A percentile compares a stretch with the other conserved stretches of the same genome.
Conservation (phyloP, 345 rosid genomes). For the Linum usitatissimum region DNA sequence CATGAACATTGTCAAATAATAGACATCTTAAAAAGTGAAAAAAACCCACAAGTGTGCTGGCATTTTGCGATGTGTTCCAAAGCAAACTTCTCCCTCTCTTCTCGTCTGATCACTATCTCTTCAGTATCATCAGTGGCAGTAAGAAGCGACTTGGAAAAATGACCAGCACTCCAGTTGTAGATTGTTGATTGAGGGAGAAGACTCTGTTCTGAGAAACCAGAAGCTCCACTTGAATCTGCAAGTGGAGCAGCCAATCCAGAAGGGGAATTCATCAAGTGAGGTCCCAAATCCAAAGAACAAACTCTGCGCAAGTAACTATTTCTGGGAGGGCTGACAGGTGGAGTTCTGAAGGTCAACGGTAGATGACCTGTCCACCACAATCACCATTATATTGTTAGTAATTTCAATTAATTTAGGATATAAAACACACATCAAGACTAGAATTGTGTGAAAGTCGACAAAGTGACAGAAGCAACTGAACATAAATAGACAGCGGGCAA, state of each 20-base stretch:
- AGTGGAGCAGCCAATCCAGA: slow-evolving; percentile 94
- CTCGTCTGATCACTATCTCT: slow-evolving; percentile 66
- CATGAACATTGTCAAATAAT: slow-evolving; percentile 5
- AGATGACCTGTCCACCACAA: slow-evolving; percentile 50
- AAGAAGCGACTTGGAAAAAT: slow-evolving; percentile 93
- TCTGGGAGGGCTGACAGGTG: slow-evolving; percentile 97
- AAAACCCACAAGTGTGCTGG: slow-evolving; percentile 61
- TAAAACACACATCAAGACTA: neutral
- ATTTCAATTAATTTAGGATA: neutral
- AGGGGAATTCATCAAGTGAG: slow-evolving; percentile 64
- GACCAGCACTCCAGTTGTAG: slow-evolving; percentile 92
- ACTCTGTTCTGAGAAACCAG: slow-evolving; percentile 55
- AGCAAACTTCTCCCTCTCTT: slow-evolving; percentile 77
- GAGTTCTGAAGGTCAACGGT: slow-evolving; percentile 84
- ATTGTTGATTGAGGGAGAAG: slow-evolving; percentile 88
- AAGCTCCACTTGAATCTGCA: slow-evolving; percentile 42
- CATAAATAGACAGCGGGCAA: neutral
- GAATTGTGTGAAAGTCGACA: neutral
- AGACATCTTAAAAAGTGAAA: neutral
- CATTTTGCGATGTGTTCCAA: slow-evolving; percentile 78
- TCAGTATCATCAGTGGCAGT: slow-evolving; percentile 67
- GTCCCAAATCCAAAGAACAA: slow-evolving; percentile 87
- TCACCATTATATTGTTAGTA: slow-evolving; percentile 1
- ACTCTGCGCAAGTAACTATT: slow-evolving; percentile 82
- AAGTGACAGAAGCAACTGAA: neutral